These are phyloP conservation scores for Candida sanyiensis DNA, from an alignment of 805 yeast species.

Conservation along the genomic window DNA sequence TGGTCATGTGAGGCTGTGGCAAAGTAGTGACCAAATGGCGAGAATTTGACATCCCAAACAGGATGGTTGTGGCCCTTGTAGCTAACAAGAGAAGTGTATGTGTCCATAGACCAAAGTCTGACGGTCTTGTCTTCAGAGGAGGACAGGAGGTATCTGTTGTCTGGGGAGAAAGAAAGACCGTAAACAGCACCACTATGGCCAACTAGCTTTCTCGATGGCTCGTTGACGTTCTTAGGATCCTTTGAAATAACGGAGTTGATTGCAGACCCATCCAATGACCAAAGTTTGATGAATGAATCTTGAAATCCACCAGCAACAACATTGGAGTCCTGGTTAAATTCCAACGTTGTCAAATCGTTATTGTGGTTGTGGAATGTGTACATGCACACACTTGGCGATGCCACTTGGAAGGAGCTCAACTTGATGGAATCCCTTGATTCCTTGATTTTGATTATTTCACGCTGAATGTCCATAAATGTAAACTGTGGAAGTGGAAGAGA, in stretches of 20 bases:
- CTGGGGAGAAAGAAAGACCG: constrained; percentile 87
- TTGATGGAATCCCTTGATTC: constrained; percentile 75
- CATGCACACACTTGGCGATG: constrained; percentile 94
- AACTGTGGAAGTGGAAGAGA: constrained; percentile 80
- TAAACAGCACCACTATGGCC: constrained; percentile 96
- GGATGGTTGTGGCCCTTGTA: constrained; percentile 96
- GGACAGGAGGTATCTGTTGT: constrained; percentile 71
- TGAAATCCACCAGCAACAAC: constrained; percentile 92
- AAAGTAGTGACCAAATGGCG: constrained; percentile 95
- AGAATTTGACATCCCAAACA: constrained; percentile 93
- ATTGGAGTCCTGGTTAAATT: constrained; percentile 82
- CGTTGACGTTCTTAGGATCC: constrained; percentile 41
- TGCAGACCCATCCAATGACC: constrained; percentile 92
- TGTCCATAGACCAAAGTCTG: constrained; percentile 89
- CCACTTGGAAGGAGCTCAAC: constrained; percentile 65
- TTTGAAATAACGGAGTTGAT: constrained; percentile 53
- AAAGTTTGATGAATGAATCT: constrained; percentile 82
- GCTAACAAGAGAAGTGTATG: constrained; percentile 82
- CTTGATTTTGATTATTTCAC: constrained; percentile 71
- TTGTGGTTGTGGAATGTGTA: constrained; percentile 96
- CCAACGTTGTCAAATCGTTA: constrained; percentile 78
- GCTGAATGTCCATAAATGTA: constrained; percentile 71
- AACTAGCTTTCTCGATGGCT: constrained; percentile 46
- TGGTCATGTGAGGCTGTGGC: constrained; percentile 98
- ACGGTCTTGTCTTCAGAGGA: constrained; percentile 90